Base-by-base conservation (phyloP, 208 protist species). In the Acanthamoeba sp. region DNA sequence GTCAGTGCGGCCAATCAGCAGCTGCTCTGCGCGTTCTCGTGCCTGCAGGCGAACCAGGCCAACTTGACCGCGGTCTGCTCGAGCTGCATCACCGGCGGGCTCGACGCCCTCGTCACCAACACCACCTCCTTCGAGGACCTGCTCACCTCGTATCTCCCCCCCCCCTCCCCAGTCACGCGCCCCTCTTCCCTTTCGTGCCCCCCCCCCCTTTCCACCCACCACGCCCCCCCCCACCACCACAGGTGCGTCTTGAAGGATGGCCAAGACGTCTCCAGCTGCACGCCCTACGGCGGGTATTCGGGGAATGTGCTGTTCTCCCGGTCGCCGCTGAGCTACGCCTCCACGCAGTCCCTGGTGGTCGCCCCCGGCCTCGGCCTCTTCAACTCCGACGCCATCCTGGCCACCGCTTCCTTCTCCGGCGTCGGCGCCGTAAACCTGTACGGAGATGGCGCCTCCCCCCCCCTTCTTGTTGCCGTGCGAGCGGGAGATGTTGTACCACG, bases 231-330 rank as follows among this genome's bases (percentile, higher is more conserved):
- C 18, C 24, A n/a, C n/a, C 32, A 12, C 62, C 6, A 12, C 32
- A 71, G 62, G 2, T 71, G 62, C 62, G 24, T 71, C 22, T 10
- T 10, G 1, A 34, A n/a, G 18, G 12, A 16, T 24, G 62, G 62
- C 24, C 12, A n/a, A 24, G 12, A 34, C 62, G 62, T n/a, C 24
- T n/a, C 62, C 32, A 34, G 0, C 10, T 71, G 62, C 62, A n/a
- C 10, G 0, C n/a, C 62, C 62, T 71, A 71, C 32, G 62, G 62
- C n/a, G 62, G 62, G n/a, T 71, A 71, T 34, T 71, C 62, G 18
- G 62, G 62, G 10, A 71, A 71, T 71, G n/a, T 71, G 62, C 62
- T 71, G 2, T 71, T 71, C 62, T 71, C 62, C 24, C 62, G 62
- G n/a, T 36, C 62, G 22, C 62, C 62, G 62, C 62, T 71, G 62